Evolutionary conservation across 73 alveolate species (phyloP), one percentile per base, ranked within the genome.

Genomic region (Halteria grandinella): DNA sequence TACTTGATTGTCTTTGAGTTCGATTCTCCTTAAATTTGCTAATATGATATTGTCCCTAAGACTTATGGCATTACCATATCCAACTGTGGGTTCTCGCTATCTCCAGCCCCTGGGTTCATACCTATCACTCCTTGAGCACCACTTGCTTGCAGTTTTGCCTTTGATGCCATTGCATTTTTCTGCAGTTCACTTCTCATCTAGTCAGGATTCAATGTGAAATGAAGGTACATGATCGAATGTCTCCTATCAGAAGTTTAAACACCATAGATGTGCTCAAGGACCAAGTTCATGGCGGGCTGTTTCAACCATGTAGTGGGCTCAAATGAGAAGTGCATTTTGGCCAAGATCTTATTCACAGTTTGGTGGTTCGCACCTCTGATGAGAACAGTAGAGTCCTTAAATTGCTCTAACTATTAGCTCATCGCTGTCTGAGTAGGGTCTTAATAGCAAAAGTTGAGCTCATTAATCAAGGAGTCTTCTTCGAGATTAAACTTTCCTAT

Each of bases 211-310:
- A n/a, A n/a, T n/a, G n/a, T n/a, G 18, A 54, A 49, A 48, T 91
- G 97, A 48, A 83, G 84, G 70, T 87, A 91, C 48, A 63, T 70
- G 27, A 91, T 52, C 15, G 97, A 75, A 28, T 89, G 41, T 64
- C 97, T 87, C 40, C 70, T 81, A 64, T 91, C 97, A 14, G 85
- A 73, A 39, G 88, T 75, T 41, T 81, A 83, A 39, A 83, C 69
- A 18, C 97, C 97, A 71, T 83, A 91, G n/a, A 91, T 69, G 52
- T 91, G 93, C 47, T 87, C 93, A 17, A 91, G 76, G 17, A 85
- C 75, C 20, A 91, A 55, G 6, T 92, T 73, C n/a, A 74, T 52
- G 8, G 95, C 87, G 0, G 97, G 97, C 0, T 89, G 82, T 45
- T 87, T 69, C 60, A 77, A 75, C 93, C 93, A 84, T 4, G 72